Percentiles rank a stretch among this genome's conserved stretches.
phyloP scores from a whole-genome alignment of 2,329 filamentous ascomycete species.

The Knoxdaviesia capensis region DNA sequence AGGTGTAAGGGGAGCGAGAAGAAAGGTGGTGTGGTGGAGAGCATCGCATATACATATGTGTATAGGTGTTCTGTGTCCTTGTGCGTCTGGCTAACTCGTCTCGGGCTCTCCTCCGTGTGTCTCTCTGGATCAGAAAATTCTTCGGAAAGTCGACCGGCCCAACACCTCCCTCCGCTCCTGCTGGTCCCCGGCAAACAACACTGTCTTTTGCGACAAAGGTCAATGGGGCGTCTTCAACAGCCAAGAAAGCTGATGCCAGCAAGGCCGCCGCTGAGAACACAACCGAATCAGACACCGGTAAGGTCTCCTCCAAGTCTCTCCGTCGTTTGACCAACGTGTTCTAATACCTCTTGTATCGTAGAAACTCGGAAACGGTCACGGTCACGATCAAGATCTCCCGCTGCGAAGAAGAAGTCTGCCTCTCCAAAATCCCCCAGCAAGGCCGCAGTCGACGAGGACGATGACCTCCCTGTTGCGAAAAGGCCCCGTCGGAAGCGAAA shows the following conservation, averaged over 20 bases:
- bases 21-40: no score
- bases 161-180: constrained; percentile 16
- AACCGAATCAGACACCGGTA: not conserved
- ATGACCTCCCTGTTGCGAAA: constrained; percentile 41
- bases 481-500: constrained; percentile 25
- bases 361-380: not conserved
- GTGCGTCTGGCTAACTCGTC: not conserved
- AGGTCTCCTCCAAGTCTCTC: no score
- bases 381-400: constrained; percentile 5
- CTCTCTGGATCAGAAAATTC: constrained; percentile 50
- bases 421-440: constrained; percentile 11
- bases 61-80: not conserved
- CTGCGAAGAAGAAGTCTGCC: constrained; percentile 7
- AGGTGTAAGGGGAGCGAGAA: not conserved
- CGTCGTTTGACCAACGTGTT: not conserved
- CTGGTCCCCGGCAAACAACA: constrained; percentile 55
- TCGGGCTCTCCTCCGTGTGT: no score
- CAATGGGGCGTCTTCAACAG: constrained; percentile 7
- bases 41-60: not conserved
- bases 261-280: not conserved
- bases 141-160: constrained; percentile 45
- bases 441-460: constrained; percentile 28
- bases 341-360: constrained; percentile 3
- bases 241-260: not conserved
- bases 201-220: constrained; percentile 51